Evolutionary conservation across 129 eudicot genomes (phyloP).

Genomic region (Gnaphalium uliginosum): DNA sequence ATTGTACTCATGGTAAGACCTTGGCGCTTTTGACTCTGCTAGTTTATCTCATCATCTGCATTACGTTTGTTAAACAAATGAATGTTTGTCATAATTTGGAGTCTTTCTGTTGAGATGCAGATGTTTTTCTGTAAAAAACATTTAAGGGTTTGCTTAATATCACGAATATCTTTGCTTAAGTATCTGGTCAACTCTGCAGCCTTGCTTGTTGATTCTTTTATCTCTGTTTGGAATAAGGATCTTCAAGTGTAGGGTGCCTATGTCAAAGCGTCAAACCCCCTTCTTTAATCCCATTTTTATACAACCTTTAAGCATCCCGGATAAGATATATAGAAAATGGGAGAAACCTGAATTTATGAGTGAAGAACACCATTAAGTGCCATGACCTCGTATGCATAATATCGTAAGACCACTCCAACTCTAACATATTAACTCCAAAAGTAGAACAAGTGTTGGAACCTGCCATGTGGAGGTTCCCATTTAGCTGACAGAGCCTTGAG

Average conservation of each 20-base stretch:
- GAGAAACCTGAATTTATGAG: conserved; percentile 76
- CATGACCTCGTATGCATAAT: conserved; percentile 82
- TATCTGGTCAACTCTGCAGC: conserved; percentile 60
- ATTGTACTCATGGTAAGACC: conserved; percentile 42
- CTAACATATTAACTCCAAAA: conserved; percentile 79
- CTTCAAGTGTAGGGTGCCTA: conserved; percentile 66
- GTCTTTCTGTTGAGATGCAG: conserved; percentile 50
- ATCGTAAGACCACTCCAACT: conserved; percentile 69
- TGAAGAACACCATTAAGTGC: conserved; percentile 86
- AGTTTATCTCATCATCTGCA: conserved; percentile 30
- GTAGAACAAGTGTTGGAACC: conserved; percentile 56
- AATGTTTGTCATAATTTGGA: conserved; percentile 57
- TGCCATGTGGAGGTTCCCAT: conserved; percentile 93
- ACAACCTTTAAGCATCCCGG: neutral
- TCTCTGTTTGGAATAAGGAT: conserved; percentile 52
- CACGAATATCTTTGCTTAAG: conserved; percentile 53
- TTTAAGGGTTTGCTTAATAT: conserved; percentile 53
- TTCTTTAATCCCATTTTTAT: neutral
- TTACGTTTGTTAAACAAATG: conserved; percentile 39
- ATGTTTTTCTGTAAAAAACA: conserved; percentile 40
- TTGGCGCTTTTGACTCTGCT: conserved; percentile 26
- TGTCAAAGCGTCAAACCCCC: neutral
- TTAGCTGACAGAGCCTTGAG: conserved; percentile 66
- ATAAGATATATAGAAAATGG: neutral
- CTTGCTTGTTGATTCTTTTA: conserved; percentile 55